phyloP scores from a whole-genome alignment of 192 early-diverging fungal species.

The Chytriomyces sp. region DNA sequence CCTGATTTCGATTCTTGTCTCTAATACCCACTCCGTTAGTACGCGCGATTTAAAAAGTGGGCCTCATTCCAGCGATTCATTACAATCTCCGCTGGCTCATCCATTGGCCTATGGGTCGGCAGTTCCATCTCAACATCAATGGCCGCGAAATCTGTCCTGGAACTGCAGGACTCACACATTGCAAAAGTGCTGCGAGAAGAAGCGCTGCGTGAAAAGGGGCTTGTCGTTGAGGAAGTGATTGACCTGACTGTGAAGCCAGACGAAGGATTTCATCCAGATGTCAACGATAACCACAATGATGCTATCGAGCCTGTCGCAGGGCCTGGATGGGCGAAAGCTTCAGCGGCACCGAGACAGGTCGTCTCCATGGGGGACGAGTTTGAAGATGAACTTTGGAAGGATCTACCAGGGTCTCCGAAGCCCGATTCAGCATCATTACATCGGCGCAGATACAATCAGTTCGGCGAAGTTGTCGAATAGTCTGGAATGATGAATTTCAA shows the following conservation, averaged over 20 bases:
- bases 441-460: constrained; percentile 4
- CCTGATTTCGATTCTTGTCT: neutral
- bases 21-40: neutral
- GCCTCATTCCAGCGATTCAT: neutral
- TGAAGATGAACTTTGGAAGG: neutral
- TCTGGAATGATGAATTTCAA: neutral
- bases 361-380: neutral
- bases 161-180: constrained; percentile 5
- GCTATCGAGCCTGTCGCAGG: neutral
- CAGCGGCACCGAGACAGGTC: neutral
- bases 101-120: neutral
- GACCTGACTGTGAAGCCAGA: neutral
- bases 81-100: neutral
- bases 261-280: neutral
- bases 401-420: neutral
- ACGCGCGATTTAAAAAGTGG: neutral
- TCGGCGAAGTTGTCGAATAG: constrained; percentile 1
- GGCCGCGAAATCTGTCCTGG: neutral
- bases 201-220: neutral
- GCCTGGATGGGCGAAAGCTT: neutral
- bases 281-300: neutral
- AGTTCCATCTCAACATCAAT: neutral
- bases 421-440: neutral
- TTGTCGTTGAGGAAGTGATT: neutral
- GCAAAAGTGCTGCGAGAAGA: constrained; percentile 10